Conservation (phyloP, 176 grass and related monocot species). For the Dactylis glomerata region DNA sequence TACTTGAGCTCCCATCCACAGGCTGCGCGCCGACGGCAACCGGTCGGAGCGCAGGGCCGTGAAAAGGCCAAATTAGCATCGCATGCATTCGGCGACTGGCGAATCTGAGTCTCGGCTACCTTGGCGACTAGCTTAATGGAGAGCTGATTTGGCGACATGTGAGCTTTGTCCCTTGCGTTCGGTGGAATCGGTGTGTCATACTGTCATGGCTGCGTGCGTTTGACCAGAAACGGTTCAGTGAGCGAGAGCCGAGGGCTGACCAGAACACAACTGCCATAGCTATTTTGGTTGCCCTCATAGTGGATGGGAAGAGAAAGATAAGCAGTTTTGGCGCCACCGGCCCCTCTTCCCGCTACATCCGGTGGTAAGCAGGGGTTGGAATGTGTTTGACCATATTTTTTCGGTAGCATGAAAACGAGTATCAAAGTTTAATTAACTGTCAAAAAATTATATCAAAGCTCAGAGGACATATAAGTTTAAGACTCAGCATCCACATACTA, state of each 20-base stretch:
- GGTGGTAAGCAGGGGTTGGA: too few species aligned
- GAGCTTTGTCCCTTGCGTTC: not conserved
- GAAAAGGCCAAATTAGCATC: not conserved
- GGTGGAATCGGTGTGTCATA: not conserved
- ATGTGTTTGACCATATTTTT: too few species aligned
- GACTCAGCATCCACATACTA: too few species aligned
- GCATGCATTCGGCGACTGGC: not conserved
- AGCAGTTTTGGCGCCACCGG: too few species aligned
- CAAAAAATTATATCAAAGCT: too few species aligned
- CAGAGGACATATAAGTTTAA: too few species aligned
- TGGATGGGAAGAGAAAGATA: not conserved
- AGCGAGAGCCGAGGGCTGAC: not conserved
- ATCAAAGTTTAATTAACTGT: too few species aligned
- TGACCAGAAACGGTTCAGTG: not conserved
- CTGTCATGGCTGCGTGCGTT: not conserved
- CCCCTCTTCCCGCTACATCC: too few species aligned
- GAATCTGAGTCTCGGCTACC: not conserved
- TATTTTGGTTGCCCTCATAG: not conserved
- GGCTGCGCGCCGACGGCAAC: not conserved
- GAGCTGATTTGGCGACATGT: not conserved
- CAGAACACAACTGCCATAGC: too few species aligned
- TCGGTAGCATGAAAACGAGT: too few species aligned
- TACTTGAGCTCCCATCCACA: not conserved
- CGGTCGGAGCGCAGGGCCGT: not conserved
- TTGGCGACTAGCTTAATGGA: not conserved